Conservation (phyloP, 2,329 filamentous ascomycete genomes). For the Ustilaginoidea virens region DNA sequence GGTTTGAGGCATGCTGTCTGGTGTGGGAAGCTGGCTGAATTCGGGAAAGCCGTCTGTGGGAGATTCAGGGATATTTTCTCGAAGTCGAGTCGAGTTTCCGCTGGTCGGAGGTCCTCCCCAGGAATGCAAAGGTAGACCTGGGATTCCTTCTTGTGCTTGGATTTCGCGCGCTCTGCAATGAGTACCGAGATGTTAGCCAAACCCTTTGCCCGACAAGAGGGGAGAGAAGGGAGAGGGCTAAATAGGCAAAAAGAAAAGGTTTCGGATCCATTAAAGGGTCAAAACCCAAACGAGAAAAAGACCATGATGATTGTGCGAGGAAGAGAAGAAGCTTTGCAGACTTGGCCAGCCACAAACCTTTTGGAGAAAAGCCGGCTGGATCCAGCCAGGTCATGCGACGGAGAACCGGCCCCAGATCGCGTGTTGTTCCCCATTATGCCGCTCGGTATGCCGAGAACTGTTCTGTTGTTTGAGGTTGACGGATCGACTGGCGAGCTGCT, state of each 20-base stretch:
- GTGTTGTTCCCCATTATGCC: constrained; percentile 44
- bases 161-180: constrained; percentile 87
- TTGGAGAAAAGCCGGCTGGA: constrained; percentile 74
- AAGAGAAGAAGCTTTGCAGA: not conserved
- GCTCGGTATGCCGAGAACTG: constrained; percentile 56
- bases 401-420: constrained; percentile 84
- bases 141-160: constrained; percentile 84
- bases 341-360: constrained; percentile 44
- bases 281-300: not conserved
- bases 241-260: constrained; percentile 4
- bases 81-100: constrained; percentile 87
- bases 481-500: constrained; percentile 71
- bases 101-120: constrained; percentile 96
- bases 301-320: not conserved
- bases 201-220: no score
- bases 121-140: constrained; percentile 49
- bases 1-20: constrained; percentile 49
- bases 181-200: no score
- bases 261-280: no score
- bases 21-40: constrained; percentile 57
- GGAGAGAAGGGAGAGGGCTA: no score
- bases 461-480: constrained; percentile 46
- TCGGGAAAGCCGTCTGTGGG: constrained; percentile 93
- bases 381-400: constrained; percentile 73
- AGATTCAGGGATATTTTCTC: constrained; percentile 94